phyloP scores from a whole-genome alignment of 805 yeast species.

The Cyberlindnera japonica region DNA sequence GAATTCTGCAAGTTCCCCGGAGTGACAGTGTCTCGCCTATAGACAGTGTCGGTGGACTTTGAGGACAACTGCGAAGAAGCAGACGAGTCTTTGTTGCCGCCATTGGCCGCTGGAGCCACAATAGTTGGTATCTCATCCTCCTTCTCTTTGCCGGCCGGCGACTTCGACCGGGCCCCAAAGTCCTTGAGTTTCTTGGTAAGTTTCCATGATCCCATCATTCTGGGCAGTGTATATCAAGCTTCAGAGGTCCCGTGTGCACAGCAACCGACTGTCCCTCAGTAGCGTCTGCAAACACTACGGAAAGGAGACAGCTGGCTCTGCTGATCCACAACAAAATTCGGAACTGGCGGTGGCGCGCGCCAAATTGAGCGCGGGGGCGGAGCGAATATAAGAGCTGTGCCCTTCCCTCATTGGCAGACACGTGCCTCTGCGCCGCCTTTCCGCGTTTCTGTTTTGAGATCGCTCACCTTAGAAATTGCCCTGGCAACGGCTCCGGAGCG shows the following conservation, averaged over 20 bases:
- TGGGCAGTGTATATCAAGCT: no score
- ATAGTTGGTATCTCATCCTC: slow-evolving; percentile 11
- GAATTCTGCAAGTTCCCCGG: not conserved
- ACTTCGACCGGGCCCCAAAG: slow-evolving; percentile 24
- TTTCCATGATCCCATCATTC: slow-evolving; percentile 36
- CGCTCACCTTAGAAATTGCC: not conserved
- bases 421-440: no score
- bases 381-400: not conserved
- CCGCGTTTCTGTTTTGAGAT: no score
- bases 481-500: slow-evolving; percentile 1
- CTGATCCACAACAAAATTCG: no score
- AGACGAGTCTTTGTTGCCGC: not conserved
- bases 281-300: no score
- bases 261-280: no score
- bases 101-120: slow-evolving; percentile 7
- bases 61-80: slow-evolving; percentile 8
- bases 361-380: not conserved
- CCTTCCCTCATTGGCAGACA: no score
- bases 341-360: no score
- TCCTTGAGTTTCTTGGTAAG: slow-evolving; percentile 38
- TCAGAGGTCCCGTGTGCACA: no score
- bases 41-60: slow-evolving; percentile 6
- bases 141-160: slow-evolving; percentile 14
- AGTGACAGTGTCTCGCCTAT: slow-evolving; percentile 16
- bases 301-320: no score